A percentile compares a stretch with the other conserved stretches of the same genome.
Evolutionary conservation across 202 grass and related monocot genomes (phyloP).

Genomic region (Schoenoplectus tabernaemontani): DNA sequence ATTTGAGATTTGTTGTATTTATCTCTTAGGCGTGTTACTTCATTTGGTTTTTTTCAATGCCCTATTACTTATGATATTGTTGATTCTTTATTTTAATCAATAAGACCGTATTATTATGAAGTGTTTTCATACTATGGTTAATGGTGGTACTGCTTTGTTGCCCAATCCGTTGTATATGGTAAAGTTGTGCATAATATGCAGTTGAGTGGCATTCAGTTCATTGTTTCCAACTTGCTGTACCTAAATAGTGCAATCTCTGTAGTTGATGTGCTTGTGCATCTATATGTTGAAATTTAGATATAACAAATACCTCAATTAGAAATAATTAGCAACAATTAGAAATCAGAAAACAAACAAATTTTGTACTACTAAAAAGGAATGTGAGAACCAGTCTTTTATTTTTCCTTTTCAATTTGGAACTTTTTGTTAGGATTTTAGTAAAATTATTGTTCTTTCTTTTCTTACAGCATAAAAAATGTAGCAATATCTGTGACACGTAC

Average conservation of each 20-base stretch:
- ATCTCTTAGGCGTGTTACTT: background rate
- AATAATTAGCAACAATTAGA: too few species aligned
- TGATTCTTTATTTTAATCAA: background rate
- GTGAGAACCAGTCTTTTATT: background rate
- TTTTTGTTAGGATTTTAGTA: background rate
- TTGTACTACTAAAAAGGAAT: background rate
- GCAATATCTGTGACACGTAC: background rate
- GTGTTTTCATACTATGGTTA: background rate
- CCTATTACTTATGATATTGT: background rate
- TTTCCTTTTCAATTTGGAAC: background rate
- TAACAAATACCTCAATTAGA: background rate
- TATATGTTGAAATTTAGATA: background rate
- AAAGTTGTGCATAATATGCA: background rate
- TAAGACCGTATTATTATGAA: background rate
- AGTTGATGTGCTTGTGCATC: background rate
- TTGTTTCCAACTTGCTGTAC: background rate
- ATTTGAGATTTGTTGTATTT: conserved; percentile 9
- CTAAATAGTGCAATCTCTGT: background rate
- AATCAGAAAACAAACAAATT: background rate
- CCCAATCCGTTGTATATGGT: too few species aligned
- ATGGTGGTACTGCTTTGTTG: too few species aligned
- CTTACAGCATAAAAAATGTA: background rate
- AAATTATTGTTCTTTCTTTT: background rate
- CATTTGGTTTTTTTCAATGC: background rate
- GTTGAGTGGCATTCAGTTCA: background rate